A percentile compares a stretch with the other conserved stretches of the same genome.
Conservation (phyloP, 257 asterid species). For the Rauvolfia tetraphylla region DNA sequence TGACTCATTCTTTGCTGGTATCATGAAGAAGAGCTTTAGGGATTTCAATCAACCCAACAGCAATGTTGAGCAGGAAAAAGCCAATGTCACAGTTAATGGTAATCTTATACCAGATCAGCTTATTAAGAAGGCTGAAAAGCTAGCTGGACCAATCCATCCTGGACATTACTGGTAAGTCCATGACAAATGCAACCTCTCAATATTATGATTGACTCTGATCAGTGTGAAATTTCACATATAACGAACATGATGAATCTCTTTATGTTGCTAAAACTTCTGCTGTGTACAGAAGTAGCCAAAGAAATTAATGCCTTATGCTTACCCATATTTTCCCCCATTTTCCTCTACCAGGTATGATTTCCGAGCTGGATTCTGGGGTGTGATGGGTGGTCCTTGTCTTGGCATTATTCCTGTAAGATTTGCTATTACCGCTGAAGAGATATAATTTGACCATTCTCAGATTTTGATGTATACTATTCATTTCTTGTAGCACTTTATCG, state of each 20-base stretch:
- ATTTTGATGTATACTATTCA: conserved; percentile 10
- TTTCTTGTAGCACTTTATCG: conserved; percentile 76
- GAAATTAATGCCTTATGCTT: background rate
- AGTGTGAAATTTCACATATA: background rate
- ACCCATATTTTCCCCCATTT: conserved; percentile 8
- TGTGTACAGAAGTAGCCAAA: background rate
- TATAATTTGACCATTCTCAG: background rate
- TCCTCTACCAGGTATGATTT: conserved; percentile 68
- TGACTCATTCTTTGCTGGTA: conserved; percentile 51
- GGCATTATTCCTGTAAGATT: conserved; percentile 88
- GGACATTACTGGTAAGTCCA: conserved; percentile 84
- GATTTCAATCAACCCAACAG: conserved; percentile 34
- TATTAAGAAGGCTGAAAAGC: conserved; percentile 66
- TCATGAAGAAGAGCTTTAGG: conserved; percentile 43
- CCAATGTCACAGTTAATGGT: conserved; percentile 70
- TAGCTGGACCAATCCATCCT: conserved; percentile 76
- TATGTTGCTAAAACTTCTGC: background rate
- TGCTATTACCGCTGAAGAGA: background rate
- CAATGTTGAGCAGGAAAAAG: conserved; percentile 36
- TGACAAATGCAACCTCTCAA: conserved; percentile 2
- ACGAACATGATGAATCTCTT: background rate
- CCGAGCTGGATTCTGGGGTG: conserved; percentile 99
- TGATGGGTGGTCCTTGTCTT: conserved; percentile 79
- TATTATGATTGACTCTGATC: background rate
- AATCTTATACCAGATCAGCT: conserved; percentile 50